Evolutionary conservation across 1,139 yeast species (phyloP), one percentile per base, ranked within the genome.

Genomic region (Torulaspora globosa): DNA sequence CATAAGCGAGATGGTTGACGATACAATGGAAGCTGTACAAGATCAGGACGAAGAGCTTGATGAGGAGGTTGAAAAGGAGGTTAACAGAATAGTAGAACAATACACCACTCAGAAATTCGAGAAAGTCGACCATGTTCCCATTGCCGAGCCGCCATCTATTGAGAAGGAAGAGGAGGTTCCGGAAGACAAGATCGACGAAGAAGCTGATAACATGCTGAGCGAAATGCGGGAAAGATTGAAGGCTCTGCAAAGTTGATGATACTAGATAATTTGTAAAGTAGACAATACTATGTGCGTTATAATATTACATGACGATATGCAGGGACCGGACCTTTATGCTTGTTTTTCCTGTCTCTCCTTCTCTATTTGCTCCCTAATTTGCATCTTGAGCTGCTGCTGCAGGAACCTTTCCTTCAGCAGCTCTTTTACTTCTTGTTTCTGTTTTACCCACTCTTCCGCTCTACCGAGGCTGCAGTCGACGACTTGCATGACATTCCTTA

Each of bases 1-100:
- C 41, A 89, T 94, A 50, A 89, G 86, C 57, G 98, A 94, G 63
- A 92, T 94, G 97, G 82, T 90, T 66, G 89, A 86, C 47, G 98
- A 94, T 62, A 81, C 88, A 59, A 72, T 92, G 48, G 97, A 90
- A 52, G 69, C 76, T 45, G 73, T 82, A 34, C 79, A 75, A 43
- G 88, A 82, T 45, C 84, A 74, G 35, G 87, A 83, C 51, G 82
- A 83, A 44, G 80, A 77, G 41, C 84, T 80, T 50, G 82, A 78
- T 21, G 80, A 75, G 45, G 84, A 77, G 54, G 82, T 84, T 2
- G 88, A 83, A 54, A 87, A 80, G 33, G 94, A 87, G 61, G 76
- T 82, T 14, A 76, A 79, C 46, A 70, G 72, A 52, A 76, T 84
- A 38, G 69, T 84, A 36, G 70, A 73, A 26, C 76, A 75, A 49